Evolutionary conservation across 2,329 filamentous ascomycete genomes (phyloP).

Genomic region (Cladophialophora exuberans): DNA sequence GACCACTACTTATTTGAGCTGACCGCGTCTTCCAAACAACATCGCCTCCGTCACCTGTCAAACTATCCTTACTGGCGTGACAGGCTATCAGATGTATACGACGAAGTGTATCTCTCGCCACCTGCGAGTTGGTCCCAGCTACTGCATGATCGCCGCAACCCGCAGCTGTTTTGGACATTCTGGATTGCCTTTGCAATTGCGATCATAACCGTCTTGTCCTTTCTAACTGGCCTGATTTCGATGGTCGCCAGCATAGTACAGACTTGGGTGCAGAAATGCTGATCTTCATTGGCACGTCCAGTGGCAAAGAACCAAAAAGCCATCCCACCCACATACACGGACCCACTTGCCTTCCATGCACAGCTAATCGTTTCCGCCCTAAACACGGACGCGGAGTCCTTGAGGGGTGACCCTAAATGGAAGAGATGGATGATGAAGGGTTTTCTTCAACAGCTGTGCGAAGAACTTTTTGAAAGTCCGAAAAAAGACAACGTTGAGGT

Average conservation of each 20-base stretch:
- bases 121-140: conserved; percentile 13
- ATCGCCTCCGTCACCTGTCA: neutral
- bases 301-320: too few relatives aligned
- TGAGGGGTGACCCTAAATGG: too few relatives aligned
- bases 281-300: too few relatives aligned
- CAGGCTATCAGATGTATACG: conserved; percentile 11
- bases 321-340: too few relatives aligned
- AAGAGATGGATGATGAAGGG: too few relatives aligned
- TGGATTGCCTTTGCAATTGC: conserved; percentile 18
- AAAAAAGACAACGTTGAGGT: too few relatives aligned
- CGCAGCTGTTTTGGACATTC: conserved; percentile 18
- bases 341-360: too few relatives aligned
- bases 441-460: too few relatives aligned
- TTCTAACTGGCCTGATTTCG: neutral
- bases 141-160: conserved; percentile 14
- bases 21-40: neutral
- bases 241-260: conserved; percentile 7
- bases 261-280: too few relatives aligned
- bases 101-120: conserved; percentile 12
- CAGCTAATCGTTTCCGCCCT: too few relatives aligned
- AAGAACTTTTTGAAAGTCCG: too few relatives aligned
- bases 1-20: neutral
- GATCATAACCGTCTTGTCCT: conserved; percentile 12
- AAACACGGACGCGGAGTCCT: too few relatives aligned
- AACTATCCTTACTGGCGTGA: conserved; percentile 14